Percentiles rank a stretch among this genome's conserved stretches.
Conservation (phyloP, 2,329 filamentous ascomycete genomes). For the Clonostachys solani region DNA sequence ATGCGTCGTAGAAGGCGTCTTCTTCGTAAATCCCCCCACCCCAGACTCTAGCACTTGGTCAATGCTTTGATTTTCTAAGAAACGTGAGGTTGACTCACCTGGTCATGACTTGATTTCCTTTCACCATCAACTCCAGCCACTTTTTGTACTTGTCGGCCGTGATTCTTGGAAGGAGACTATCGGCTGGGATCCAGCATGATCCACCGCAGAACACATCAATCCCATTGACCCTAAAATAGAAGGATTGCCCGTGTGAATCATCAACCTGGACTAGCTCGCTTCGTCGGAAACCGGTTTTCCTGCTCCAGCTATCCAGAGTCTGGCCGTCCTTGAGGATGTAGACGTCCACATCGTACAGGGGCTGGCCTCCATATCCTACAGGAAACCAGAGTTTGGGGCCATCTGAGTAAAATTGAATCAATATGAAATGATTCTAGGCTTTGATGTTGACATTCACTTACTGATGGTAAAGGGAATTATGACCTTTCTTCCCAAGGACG, state of each 20-base stretch:
- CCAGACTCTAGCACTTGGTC: constrained; percentile 44
- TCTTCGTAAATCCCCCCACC: constrained; percentile 69
- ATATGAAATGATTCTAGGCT: no score
- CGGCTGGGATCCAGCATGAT: constrained; percentile 75
- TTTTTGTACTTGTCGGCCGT: constrained; percentile 56
- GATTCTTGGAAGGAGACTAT: constrained; percentile 70
- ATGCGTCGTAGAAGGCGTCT: constrained; percentile 65
- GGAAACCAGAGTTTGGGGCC: constrained; percentile 53
- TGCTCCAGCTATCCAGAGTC: constrained; percentile 45
- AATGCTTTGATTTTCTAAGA: no score
- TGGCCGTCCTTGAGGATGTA: constrained; percentile 24
- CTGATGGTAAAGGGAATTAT: no score
- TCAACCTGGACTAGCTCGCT: constrained; percentile 50
- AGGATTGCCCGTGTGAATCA: constrained; percentile 61
- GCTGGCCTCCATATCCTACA: constrained; percentile 63
- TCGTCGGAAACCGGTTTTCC: constrained; percentile 61
- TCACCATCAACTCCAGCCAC: constrained; percentile 64
- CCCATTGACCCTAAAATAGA: constrained; percentile 71
- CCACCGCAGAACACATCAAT: constrained; percentile 71
- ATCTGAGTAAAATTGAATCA: no score
- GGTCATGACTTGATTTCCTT: no score
- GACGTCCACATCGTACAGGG: constrained; percentile 60
- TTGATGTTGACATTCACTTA: no score
- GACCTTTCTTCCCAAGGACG: no score
- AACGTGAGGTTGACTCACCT: no score